Evolutionary conservation across 257 asterid species (phyloP), one percentile per base, ranked within the genome.

Genomic region (Mentha longifolia): DNA sequence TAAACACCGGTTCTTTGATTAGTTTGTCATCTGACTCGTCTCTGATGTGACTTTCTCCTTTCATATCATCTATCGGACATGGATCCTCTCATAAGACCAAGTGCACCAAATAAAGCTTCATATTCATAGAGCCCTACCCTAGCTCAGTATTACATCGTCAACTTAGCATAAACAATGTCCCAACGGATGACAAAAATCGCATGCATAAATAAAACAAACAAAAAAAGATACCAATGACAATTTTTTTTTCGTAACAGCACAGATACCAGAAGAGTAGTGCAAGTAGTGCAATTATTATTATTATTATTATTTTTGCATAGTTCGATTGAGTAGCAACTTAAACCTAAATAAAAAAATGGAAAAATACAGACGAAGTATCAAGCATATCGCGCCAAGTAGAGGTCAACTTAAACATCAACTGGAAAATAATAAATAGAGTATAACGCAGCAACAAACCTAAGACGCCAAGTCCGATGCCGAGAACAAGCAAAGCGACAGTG

Each of bases 391-490:
- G 43, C 97, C 97, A 11, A 89, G 17, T 14, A 13, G 51, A 49
- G n/a, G 28, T 62, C 41, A 61, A 54, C 37, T 14, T 14, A 67
- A 22, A 15, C 43, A 43, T 20, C 25, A 25, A 7, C 9, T 25
- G 25, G 7, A 25, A 22, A 64, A 33, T 22, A 22, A 22, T 22
- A 22, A 22, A 22, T 22, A 2, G 25, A 22, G 25, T 22, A 22
- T 22, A 22, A 22, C 1, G 64, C 4, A 43, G 28, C 55, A 47
- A 61, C 72, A 11, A n/a, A 92, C 99, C 99, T 81, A 91, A 65
- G 76, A 92, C 84, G 47, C 99, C 99, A 11, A 94, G 83, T 67
- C 95, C 92, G 77, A 88, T 76, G 69, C 99, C 99, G 52, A 94
- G 79, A 78, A 94, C 65, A 19, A 94, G 99, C 72, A 94, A 64